Evolutionary conservation across 148 eudicot species (phyloP), one percentile per base, ranked within the genome.

Genomic region (Arctostaphylos glauca): DNA sequence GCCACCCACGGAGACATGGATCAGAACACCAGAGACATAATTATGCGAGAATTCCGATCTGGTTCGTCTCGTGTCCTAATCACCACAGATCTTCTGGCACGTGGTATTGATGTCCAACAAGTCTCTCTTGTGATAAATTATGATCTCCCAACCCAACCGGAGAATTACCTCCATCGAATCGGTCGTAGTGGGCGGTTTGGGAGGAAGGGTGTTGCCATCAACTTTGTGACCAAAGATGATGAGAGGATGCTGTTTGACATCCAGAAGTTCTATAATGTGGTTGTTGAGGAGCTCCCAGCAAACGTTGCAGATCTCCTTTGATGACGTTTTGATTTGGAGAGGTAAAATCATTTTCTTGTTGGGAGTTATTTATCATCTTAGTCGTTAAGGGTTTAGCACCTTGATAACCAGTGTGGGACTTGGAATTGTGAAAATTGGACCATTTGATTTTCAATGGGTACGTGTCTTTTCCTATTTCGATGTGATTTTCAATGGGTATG

Each of bases 1-100:
- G 91, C 95, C 55, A 92, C 93, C 14, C 93, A 92, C 6, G 94
- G 95, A 77, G 95, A 92, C 94, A 92, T 92, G 95, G 95, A 91
- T 83, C 95, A 91, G 84, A 92, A 92, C 81, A 90, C 89, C 3
- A 86, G 95, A 74, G 95, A 92, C 59, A 91, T 91, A 54, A 89
- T 93, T 49, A 93, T 93, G 96, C 87, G 92, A 9, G 96, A 93
- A 70, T 93, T 93, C 79, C 89, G 96, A 1, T 93, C 96, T 12
- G 96, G 96, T 3, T 93, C 96, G 3, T 93, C 96, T 13, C 91
- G 94, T 77, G 93, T 93, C 50, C 92, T 93, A 54, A 91, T 93
- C 43, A 90, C 96, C 60, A 93, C 96, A 38, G 96, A 93, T 84
- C 91, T 93, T 64, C 62, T 93, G 62, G 96, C 96, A 13, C 92